Conservation (phyloP, 2,329 filamentous ascomycete species). For the Colletotrichum somersetense region DNA sequence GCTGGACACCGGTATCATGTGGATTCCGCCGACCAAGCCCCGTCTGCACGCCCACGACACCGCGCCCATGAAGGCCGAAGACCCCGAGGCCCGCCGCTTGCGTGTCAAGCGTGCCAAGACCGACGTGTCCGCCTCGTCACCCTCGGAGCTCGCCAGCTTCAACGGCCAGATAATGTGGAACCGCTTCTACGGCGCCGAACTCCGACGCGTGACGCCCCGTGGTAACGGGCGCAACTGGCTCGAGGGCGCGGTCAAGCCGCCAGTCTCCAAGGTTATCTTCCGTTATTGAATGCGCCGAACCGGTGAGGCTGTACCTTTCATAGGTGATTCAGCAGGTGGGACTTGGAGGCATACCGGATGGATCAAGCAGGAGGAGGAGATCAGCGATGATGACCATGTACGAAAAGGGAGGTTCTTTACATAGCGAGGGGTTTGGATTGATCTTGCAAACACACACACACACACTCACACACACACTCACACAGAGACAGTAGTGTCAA, state of each 20-base stretch:
- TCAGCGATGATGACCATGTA: not conserved
- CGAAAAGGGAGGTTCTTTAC: not conserved
- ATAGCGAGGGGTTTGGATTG: not conserved
- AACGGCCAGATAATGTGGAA: slow-evolving; percentile 34
- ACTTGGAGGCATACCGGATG: not conserved
- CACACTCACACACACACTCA: not conserved
- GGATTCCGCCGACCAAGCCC: slow-evolving; percentile 21
- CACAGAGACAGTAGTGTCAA: not conserved
- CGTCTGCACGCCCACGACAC: slow-evolving; percentile 15
- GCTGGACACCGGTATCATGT: slow-evolving; percentile 22
- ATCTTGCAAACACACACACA: not conserved
- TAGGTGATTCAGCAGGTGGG: not conserved
- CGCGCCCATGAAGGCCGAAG: slow-evolving; percentile 27
- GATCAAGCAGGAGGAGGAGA: not conserved
- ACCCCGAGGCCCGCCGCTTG: slow-evolving; percentile 27
- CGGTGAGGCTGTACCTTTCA: not conserved
- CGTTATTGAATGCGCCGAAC: not conserved
- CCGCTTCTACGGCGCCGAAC: slow-evolving; percentile 28
- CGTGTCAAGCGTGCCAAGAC: slow-evolving; percentile 22
- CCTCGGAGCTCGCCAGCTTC: slow-evolving; percentile 32
- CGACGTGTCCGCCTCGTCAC: slow-evolving; percentile 30
- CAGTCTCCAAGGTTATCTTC: slow-evolving; percentile 23
- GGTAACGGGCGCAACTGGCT: slow-evolving; percentile 36
- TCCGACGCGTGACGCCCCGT: not conserved
- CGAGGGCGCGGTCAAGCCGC: not conserved